Percentiles rank a stretch among this genome's conserved stretches.
Evolutionary conservation across 768 basidiomycete genomes (phyloP).

Genomic region (Tricholoma saponaceum): DNA sequence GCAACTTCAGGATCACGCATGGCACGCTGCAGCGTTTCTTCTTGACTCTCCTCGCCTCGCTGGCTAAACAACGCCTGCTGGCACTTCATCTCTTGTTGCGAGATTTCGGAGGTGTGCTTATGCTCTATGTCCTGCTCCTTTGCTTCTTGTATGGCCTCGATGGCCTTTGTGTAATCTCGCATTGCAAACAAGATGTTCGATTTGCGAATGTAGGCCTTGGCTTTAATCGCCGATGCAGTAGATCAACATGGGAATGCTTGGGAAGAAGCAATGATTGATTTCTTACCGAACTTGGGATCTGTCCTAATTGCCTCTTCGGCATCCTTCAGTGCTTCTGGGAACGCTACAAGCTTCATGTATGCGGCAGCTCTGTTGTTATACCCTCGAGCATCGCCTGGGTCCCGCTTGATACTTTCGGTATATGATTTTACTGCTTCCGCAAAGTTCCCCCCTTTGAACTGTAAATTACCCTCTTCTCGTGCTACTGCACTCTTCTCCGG

Average conservation of each 20-base stretch:
- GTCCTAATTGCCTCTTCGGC: conserved; percentile 89
- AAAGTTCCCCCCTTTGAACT: conserved; percentile 93
- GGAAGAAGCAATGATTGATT: not conserved
- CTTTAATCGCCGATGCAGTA: conserved; percentile 28
- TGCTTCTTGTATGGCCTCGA: conserved; percentile 80
- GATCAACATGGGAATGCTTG: not conserved
- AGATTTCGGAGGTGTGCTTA: conserved; percentile 83
- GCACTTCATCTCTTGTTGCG: conserved; percentile 73
- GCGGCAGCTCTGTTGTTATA: conserved; percentile 99
- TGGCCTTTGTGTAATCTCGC: conserved; percentile 87
- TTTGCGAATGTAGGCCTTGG: conserved; percentile 97
- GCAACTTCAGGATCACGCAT: conserved; percentile 98
- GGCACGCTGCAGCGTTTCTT: conserved; percentile 87
- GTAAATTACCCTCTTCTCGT: conserved; percentile 87
- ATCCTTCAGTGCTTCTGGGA: conserved; percentile 96
- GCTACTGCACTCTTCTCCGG: conserved; percentile 78
- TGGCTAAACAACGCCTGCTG: conserved; percentile 76
- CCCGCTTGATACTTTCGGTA: conserved; percentile 94
- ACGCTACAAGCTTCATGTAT: conserved; percentile 89
- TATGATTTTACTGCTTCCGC: conserved; percentile 89
- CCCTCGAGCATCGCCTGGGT: conserved; percentile 83
- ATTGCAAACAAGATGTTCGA: conserved; percentile 79
- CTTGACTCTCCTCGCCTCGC: conserved; percentile 82
- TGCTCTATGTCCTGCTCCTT: conserved; percentile 72
- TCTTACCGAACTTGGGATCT: conserved; percentile 79